Percentiles rank a stretch among this genome's conserved stretches.
Evolutionary conservation across 1,284 basidiomycete genomes (phyloP).

Genomic region (Termitomyces sp.): DNA sequence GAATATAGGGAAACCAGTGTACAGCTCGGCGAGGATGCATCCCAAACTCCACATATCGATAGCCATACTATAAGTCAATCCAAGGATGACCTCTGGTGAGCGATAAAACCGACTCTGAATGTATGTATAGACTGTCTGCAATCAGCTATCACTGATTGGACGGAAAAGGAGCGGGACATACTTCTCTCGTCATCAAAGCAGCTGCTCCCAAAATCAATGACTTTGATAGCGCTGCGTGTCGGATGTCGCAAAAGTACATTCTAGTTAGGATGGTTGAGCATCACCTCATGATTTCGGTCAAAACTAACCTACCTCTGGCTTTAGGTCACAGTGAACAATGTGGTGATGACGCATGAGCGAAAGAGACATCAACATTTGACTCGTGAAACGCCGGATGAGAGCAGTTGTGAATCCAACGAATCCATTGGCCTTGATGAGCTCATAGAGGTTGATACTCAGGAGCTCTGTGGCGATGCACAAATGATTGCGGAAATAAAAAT

Average conservation of each 20-base stretch:
- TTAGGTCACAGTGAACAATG: conserved; percentile 99
- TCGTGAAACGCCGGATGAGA: conserved; percentile 93
- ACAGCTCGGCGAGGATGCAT: conserved; percentile 95
- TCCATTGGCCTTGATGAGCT: conserved; percentile 98
- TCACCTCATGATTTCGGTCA: background rate
- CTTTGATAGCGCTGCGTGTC: conserved; percentile 94
- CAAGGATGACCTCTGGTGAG: conserved; percentile 91
- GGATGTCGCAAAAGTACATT: conserved; percentile 95
- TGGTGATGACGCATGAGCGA: conserved; percentile 93
- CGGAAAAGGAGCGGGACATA: conserved; percentile 34
- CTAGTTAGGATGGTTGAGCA: conserved; percentile 33
- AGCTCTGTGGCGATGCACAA: conserved; percentile 98
- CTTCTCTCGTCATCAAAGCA: conserved; percentile 99
- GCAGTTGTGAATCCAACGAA: conserved; percentile 96
- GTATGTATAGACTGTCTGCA: conserved; percentile 83
- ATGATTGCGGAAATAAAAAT: conserved; percentile 97
- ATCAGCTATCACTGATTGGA: conserved; percentile 12
- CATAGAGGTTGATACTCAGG: conserved; percentile 97
- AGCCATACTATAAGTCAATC: conserved; percentile 93
- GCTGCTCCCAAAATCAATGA: conserved; percentile 98
- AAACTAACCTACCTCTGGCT: conserved; percentile 76
- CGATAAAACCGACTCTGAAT: conserved; percentile 97
- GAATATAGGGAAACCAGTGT: conserved; percentile 99
- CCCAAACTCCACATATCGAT: conserved; percentile 99
- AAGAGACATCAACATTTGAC: conserved; percentile 90